Evolutionary conservation across 177 flowering plant species (phyloP).

Genomic region (Vitis hybrid): DNA sequence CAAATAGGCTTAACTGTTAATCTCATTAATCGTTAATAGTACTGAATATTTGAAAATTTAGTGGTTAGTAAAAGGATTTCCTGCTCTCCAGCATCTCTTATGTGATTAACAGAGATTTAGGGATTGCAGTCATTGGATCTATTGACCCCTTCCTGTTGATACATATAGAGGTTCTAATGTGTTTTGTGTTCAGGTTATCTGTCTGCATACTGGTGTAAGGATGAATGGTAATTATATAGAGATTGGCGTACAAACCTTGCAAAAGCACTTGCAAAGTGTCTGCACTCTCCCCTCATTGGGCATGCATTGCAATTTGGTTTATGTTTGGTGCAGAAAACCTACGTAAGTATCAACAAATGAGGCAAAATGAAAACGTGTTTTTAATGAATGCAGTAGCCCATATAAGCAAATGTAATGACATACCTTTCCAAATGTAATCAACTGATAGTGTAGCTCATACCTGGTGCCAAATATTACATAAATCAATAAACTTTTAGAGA

Average conservation of each 20-base stretch:
- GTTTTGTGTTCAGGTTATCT: not conserved
- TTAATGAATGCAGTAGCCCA: not conserved
- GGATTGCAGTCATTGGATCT: no score
- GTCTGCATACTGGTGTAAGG: not conserved
- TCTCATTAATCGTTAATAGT: not conserved
- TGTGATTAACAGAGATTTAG: not conserved
- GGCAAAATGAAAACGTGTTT: not conserved
- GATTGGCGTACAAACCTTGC: conserved; percentile 59
- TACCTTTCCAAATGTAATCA: conserved; percentile 99
- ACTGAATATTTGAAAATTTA: not conserved
- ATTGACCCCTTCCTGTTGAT: no score
- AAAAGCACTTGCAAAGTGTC: conserved; percentile 87
- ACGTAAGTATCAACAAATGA: conserved; percentile 18
- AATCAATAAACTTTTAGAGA: conserved; percentile 8
- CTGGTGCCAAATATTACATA: conserved; percentile 35
- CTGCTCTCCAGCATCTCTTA: not conserved
- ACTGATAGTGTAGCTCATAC: conserved; percentile 88
- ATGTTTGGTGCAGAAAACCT: conserved; percentile 94
- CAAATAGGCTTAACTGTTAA: conserved; percentile 14
- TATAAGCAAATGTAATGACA: not conserved
- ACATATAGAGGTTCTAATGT: not conserved
- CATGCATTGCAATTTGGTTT: conserved; percentile 94
- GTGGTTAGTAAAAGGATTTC: not conserved
- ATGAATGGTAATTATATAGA: not conserved
- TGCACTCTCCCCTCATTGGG: conserved; percentile 90